Percentiles rank a stretch among this genome's conserved stretches.
phyloP scores from a whole-genome alignment of 192 early-diverging fungal species.

The Rhizoclosmatium sp. region DNA sequence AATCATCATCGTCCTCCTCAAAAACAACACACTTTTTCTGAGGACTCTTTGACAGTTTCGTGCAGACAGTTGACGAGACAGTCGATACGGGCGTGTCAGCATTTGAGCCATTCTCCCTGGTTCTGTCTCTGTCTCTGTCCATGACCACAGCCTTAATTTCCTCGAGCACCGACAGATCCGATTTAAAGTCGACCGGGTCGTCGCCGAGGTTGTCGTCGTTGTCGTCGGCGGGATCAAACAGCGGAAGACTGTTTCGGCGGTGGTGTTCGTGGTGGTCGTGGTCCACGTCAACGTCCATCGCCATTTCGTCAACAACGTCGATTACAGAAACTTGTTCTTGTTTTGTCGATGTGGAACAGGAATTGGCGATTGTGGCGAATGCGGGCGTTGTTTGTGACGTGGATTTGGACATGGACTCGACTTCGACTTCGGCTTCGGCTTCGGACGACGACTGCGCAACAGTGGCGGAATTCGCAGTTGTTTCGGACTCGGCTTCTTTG shows the following conservation, averaged over 20 bases:
- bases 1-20: conserved; percentile 31
- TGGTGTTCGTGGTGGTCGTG: neutral
- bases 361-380: neutral
- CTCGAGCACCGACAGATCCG: neutral
- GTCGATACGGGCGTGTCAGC: too few relatives aligned
- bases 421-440: neutral
- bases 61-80: neutral
- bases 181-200: neutral
- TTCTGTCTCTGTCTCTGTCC: too few relatives aligned
- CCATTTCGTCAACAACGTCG: neutral
- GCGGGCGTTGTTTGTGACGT: neutral
- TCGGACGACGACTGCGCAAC: neutral
- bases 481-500: neutral
- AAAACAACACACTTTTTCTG: conserved; percentile 5
- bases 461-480: neutral
- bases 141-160: too few relatives aligned
- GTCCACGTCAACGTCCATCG: neutral
- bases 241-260: conserved; percentile 1
- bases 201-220: conserved; percentile 20
- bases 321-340: neutral
- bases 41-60: neutral
- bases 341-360: neutral
- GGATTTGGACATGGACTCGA: neutral
- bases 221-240: conserved; percentile 34
- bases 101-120: too few relatives aligned